Evolutionary conservation across 768 basidiomycete genomes (phyloP).

Genomic region (Trametopsis cervina): DNA sequence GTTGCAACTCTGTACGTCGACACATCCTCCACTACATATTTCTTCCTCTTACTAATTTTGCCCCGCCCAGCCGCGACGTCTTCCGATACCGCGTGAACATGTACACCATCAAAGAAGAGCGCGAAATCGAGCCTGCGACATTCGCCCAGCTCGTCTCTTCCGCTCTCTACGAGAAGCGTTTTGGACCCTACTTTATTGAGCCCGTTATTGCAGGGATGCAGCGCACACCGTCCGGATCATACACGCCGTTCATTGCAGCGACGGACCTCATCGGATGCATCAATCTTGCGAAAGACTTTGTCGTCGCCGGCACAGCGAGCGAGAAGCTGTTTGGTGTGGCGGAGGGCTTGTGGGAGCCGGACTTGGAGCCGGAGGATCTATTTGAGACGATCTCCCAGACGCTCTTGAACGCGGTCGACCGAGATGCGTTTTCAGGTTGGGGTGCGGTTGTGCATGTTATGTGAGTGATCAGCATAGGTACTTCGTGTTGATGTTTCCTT

Average conservation of each 20-base stretch:
- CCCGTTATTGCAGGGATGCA: constrained; percentile 93
- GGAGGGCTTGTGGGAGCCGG: constrained; percentile 97
- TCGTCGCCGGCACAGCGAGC: constrained; percentile 90
- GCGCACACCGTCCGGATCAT: constrained; percentile 59
- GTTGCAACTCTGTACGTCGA: constrained; percentile 76
- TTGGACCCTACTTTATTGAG: constrained; percentile 94
- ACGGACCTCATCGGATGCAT: constrained; percentile 92
- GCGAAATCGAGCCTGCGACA: constrained; percentile 92
- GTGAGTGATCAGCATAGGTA: constrained; percentile 60
- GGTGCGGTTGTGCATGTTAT: constrained; percentile 93
- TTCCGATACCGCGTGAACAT: constrained; percentile 95
- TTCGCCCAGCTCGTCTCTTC: constrained; percentile 95
- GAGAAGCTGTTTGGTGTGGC: constrained; percentile 94
- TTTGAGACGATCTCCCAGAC: constrained; percentile 99
- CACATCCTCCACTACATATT: not conserved
- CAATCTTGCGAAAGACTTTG: constrained; percentile 94
- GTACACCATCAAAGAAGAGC: constrained; percentile 99
- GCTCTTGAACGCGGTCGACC: constrained; percentile 87
- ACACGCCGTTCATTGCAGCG: constrained; percentile 90
- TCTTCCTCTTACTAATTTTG: not conserved
- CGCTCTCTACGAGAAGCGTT: constrained; percentile 92
- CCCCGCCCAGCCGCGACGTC: constrained; percentile 64
- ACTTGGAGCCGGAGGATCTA: constrained; percentile 90
- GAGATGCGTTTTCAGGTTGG: constrained; percentile 97
- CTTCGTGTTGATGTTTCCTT: constrained; percentile 1